A percentile compares a stretch with the other conserved stretches of the same genome.
These are phyloP conservation scores for Torulaspora quercuum DNA, from an alignment of 805 yeast genomes.

Conservation along the genomic window DNA sequence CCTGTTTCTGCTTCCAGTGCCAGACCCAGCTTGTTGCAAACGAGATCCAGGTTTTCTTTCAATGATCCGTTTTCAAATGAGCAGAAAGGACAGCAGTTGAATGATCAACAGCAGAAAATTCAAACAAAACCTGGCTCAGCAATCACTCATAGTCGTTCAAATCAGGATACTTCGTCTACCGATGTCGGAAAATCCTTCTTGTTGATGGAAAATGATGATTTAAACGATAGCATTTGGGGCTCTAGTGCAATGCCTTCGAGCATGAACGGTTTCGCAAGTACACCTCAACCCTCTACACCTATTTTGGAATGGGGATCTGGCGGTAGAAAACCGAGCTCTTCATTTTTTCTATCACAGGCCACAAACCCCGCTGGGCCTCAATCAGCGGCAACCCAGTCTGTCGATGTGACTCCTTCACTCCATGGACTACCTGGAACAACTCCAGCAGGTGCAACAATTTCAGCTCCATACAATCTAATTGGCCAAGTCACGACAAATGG, in stretches of 20 bases:
- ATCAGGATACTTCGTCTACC: conserved; percentile 25
- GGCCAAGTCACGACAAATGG: conserved; percentile 22
- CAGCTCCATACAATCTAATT: conserved; percentile 36
- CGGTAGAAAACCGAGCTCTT: conserved; percentile 28
- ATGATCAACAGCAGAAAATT: conserved; percentile 15
- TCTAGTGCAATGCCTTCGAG: conserved; percentile 33
- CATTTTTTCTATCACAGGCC: conserved; percentile 23
- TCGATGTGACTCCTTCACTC: conserved; percentile 13
- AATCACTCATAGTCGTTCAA: conserved; percentile 14
- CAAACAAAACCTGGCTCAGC: conserved; percentile 9
- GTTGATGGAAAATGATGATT: conserved; percentile 40
- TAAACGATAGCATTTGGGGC: conserved; percentile 38
- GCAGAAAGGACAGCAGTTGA: conserved; percentile 16
- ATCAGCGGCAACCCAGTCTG: conserved; percentile 8
- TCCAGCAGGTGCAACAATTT: conserved; percentile 23
- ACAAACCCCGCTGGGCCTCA: conserved; percentile 9
- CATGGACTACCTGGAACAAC: conserved; percentile 14
- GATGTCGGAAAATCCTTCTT: conserved; percentile 43
- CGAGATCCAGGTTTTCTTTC: conserved; percentile 65
- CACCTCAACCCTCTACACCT: conserved; percentile 34
- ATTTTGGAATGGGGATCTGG: conserved; percentile 33
- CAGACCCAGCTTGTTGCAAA: conserved; percentile 54
- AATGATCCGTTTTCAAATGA: conserved; percentile 56
- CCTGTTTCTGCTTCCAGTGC: conserved; percentile 39
- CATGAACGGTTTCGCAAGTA: conserved; percentile 29